Conservation (phyloP, 192 early-diverging fungal genomes). For the Martensiomyces pterosporus region DNA sequence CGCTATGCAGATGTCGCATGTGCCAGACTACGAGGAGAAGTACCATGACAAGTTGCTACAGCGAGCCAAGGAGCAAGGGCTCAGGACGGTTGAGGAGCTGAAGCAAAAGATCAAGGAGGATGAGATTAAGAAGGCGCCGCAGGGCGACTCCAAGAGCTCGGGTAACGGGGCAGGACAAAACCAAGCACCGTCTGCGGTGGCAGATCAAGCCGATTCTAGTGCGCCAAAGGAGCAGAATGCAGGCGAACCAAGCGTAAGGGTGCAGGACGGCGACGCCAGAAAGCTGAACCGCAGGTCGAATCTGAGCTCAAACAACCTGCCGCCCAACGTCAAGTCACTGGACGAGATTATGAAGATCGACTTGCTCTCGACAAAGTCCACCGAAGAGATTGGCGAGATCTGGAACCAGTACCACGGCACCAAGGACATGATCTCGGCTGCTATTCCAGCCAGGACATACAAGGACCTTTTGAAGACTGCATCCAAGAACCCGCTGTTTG, state of each 20-base stretch:
- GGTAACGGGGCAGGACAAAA: background rate
- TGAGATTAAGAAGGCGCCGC: background rate
- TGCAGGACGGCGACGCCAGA: background rate
- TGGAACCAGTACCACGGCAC: conserved; percentile 74
- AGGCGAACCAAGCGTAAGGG: background rate
- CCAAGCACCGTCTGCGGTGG: background rate
- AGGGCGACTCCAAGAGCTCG: background rate
- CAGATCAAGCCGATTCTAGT: background rate
- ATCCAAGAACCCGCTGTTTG: conserved; percentile 58
- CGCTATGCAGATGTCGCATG: conserved; percentile 43
- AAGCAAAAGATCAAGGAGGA: conserved; percentile 17
- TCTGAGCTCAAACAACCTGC: conserved; percentile 11
- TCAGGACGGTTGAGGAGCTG: conserved; percentile 29
- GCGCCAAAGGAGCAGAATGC: too few relatives aligned
- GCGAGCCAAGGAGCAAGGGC: conserved; percentile 50
- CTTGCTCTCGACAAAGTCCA: conserved; percentile 32
- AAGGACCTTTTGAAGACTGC: conserved; percentile 51
- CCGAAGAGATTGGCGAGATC: conserved; percentile 54
- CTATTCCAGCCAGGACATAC: conserved; percentile 61
- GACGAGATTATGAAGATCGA: conserved; percentile 57
- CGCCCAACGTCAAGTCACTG: conserved; percentile 47
- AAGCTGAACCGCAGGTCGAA: conserved; percentile 5
- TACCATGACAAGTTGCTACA: conserved; percentile 62
- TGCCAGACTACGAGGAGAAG: conserved; percentile 56
- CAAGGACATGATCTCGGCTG: conserved; percentile 59